These are phyloP conservation scores for Podila minutissima DNA, from an alignment of 192 early-diverging fungal species.

Conservation along the genomic window DNA sequence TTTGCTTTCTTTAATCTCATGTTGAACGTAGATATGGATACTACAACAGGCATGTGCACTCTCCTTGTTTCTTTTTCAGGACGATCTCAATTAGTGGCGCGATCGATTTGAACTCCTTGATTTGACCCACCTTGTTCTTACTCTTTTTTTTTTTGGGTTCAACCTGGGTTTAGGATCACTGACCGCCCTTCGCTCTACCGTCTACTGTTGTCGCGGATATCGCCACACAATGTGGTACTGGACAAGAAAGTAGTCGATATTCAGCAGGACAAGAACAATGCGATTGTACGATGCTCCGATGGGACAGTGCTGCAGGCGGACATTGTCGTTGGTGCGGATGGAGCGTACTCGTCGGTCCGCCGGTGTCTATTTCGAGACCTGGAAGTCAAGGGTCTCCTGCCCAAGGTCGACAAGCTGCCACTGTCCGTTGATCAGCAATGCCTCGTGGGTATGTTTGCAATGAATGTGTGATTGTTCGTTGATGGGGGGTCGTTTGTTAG, in stretches of 20 bases:
- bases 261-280: conserved; percentile 11
- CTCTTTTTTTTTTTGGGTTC: no score
- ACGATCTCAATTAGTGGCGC: background rate
- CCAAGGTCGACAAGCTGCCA: conserved; percentile 33
- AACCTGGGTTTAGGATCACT: conserved; percentile 32
- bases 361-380: conserved; percentile 31
- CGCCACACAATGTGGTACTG: conserved; percentile 14
- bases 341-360: conserved; percentile 30
- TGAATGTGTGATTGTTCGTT: background rate
- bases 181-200: conserved; percentile 40
- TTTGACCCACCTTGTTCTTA: no score
- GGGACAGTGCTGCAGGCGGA: conserved; percentile 6
- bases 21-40: conserved; percentile 40
- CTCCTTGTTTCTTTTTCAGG: background rate
- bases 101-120: no score
- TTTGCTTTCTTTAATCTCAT: background rate
- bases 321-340: conserved; percentile 42
- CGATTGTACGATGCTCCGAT: conserved; percentile 25
- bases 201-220: conserved; percentile 27
- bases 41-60: conserved; percentile 23
- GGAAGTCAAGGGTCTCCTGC: conserved; percentile 10
- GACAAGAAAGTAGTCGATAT: conserved; percentile 31
- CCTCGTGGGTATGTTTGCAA: conserved; percentile 24
- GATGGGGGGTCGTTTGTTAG: no score
- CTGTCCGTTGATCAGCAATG: conserved; percentile 42